Percentiles rank a stretch among this genome's conserved stretches.
These are phyloP conservation scores for Escallonia rubra DNA, from an alignment of 129 eudicot species.

Conservation along the genomic window DNA sequence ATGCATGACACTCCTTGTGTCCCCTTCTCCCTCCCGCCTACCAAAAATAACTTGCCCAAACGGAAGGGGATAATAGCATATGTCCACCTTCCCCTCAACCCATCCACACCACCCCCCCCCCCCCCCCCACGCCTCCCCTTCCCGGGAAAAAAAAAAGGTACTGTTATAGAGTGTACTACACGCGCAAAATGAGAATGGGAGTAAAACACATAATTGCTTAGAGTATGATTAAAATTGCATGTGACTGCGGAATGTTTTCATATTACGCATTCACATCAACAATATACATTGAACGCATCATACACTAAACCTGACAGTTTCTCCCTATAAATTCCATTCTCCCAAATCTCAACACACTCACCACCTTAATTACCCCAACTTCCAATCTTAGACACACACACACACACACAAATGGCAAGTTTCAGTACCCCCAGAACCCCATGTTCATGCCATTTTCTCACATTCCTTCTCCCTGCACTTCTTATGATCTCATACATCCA, in stretches of 20 bases:
- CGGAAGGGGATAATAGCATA: neutral
- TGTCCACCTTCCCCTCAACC: too few species aligned
- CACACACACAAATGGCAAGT: neutral
- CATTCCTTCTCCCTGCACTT: conserved; percentile 12
- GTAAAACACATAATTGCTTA: neutral
- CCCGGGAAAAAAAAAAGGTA: neutral
- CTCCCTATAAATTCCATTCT: neutral
- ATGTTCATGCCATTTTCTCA: conserved; percentile 5
- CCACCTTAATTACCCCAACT: neutral
- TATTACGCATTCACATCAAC: neutral
- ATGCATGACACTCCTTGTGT: too few species aligned
- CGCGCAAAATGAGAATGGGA: neutral
- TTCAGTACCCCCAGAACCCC: neutral
- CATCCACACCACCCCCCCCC: neutral
- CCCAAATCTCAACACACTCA: neutral
- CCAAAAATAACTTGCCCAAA: too few species aligned
- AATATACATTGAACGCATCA: neutral
- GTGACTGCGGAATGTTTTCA: neutral
- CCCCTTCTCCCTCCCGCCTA: too few species aligned
- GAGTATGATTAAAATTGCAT: neutral
- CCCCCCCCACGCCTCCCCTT: neutral
- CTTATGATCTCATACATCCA: conserved; percentile 1
- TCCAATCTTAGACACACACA: too few species aligned
- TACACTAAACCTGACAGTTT: conserved; percentile 1
- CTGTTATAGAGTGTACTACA: neutral